Evolutionary conservation across 2,329 filamentous ascomycete genomes (phyloP), one percentile per base, ranked within the genome.

Genomic region (Bipolaris cookei): DNA sequence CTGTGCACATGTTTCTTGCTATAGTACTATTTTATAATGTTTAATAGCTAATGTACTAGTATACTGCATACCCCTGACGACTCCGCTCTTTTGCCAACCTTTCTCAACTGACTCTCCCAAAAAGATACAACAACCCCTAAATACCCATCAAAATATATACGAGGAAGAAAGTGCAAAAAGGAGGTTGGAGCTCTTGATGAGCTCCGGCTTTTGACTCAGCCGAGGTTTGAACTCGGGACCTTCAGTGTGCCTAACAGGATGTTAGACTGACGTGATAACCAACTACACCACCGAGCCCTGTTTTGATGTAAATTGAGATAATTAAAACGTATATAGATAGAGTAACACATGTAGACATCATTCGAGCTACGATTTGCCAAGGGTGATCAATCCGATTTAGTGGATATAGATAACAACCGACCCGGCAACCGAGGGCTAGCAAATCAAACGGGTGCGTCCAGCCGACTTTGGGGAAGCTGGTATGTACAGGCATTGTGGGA

Each of bases 211-310:
- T 50, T 56, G 54, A 57, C 54, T 57, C 54, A 57, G 51, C 54
- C 42, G 54, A 57, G 54, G 54, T 54, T 57, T 54, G 54, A 57
- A 57, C 54, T 57, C 54, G 42, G 54, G 54, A 57, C 54, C 54
- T 57, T 57, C 54, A 57, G 54, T 57, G 54, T 37, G 41, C 37
- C 50, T 54, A 42, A 54, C 54, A 38, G 11, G 7, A 13, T 78
- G 77, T 79, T 78, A 79, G 76, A 78, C 77, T 78, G 72, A 78
- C 76, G 77, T 78, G 76, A 79, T 79, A 78, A 78, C 76, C 77
- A 78, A 78, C 77, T 79, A 79, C 77, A 79, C 76, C 74, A 76
- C 60, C 69, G 66, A 72, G 64, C 70, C 70, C 30, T 41, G 34
- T 14, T 42, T 56, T 47, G 34, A 52, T 56, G 21, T 1, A 34